Conservation (phyloP, 2,329 filamentous ascomycete species). For the Claviceps cyperi region DNA sequence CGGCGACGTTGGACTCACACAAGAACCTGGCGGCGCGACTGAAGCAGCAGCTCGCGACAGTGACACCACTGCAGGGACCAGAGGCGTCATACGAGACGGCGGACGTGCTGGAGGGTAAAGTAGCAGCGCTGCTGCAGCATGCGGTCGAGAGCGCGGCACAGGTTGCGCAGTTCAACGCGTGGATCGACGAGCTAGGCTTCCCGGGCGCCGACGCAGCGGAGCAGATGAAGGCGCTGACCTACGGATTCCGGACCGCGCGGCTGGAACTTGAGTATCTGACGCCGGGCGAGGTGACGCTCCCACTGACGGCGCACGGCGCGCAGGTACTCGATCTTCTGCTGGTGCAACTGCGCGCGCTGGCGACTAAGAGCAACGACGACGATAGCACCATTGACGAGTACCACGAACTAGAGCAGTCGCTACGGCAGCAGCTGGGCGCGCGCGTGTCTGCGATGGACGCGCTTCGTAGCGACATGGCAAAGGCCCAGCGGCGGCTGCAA, state of each 20-base stretch:
- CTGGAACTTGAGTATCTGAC: constrained; percentile 48
- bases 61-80: constrained; percentile 4
- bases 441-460: constrained; percentile 36
- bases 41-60: constrained; percentile 18
- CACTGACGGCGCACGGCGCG: constrained; percentile 36
- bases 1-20: constrained; percentile 32
- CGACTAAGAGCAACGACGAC: constrained; percentile 29
- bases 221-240: constrained; percentile 31
- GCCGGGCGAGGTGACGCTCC: constrained; percentile 41
- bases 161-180: constrained; percentile 27
- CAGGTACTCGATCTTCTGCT: constrained; percentile 43
- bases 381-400: constrained; percentile 46
- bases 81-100: neutral
- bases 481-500: constrained; percentile 18
- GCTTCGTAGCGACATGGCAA: constrained; percentile 27
- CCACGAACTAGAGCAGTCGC: constrained; percentile 37
- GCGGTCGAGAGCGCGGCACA: constrained; percentile 35
- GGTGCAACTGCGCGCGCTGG: constrained; percentile 32
- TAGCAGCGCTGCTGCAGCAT: constrained; percentile 28
- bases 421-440: constrained; percentile 41
- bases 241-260: constrained; percentile 40
- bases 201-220: constrained; percentile 29
- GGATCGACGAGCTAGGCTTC: constrained; percentile 38
- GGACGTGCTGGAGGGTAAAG: constrained; percentile 24
- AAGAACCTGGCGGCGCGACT: constrained; percentile 25